Percentiles rank a stretch among this genome's conserved stretches.
Conservation (phyloP, 306 rosid species). For the Cucumis melo region DNA sequence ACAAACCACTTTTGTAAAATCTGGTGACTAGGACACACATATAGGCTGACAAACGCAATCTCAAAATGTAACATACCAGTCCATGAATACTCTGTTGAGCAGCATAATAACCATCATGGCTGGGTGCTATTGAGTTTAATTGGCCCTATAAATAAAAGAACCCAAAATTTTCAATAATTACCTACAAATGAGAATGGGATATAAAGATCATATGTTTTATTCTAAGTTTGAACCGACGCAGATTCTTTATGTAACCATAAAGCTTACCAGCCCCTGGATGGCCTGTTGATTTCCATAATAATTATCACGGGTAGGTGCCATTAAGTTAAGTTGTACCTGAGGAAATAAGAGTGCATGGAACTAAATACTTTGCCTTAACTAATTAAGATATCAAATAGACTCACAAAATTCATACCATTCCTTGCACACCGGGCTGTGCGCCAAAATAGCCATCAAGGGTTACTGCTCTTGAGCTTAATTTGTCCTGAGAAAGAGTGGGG, state of each 20-base stretch:
- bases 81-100: slow-evolving; percentile 81
- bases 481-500: slow-evolving; percentile 42
- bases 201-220: neutral
- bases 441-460: slow-evolving; percentile 80
- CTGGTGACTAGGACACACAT: slow-evolving; percentile 9
- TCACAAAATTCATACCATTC: slow-evolving; percentile 57
- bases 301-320: slow-evolving; percentile 93
- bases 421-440: slow-evolving; percentile 65
- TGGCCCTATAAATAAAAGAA: slow-evolving; percentile 56
- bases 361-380: neutral
- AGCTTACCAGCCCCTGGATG: slow-evolving; percentile 69
- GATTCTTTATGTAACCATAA: neutral
- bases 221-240: neutral
- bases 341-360: slow-evolving; percentile 2
- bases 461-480: slow-evolving; percentile 65
- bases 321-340: slow-evolving; percentile 69
- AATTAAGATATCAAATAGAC: slow-evolving; percentile 6
- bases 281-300: slow-evolving; percentile 85
- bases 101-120: slow-evolving; percentile 74
- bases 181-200: neutral
- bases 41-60: slow-evolving; percentile 7
- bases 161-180: neutral
- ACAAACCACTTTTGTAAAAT: slow-evolving; percentile 10
- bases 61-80: slow-evolving; percentile 50
- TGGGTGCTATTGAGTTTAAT: slow-evolving; percentile 70